Percentiles rank a stretch among this genome's conserved stretches.
Conservation (phyloP, 495 filamentous ascomycete genomes). For the Trichoderma reesei region DNA sequence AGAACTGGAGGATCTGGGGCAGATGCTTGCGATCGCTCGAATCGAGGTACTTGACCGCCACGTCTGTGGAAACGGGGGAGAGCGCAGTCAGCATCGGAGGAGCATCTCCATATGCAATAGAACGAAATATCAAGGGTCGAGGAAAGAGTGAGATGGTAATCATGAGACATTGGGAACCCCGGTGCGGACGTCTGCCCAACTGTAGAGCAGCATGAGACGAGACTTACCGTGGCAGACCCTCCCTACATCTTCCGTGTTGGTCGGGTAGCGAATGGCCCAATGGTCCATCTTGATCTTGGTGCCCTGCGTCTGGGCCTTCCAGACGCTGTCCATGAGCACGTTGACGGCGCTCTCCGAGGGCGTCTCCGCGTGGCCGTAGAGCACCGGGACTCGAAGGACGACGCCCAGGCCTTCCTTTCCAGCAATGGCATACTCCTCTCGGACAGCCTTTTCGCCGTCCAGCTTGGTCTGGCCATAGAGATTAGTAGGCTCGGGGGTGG, state of each 20-base stretch:
- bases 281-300: slow-evolving; percentile 72
- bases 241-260: slow-evolving; percentile 79
- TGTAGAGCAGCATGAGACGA: background rate
- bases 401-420: slow-evolving; percentile 47
- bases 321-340: slow-evolving; percentile 61
- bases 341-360: slow-evolving; percentile 77
- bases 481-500: slow-evolving; percentile 62
- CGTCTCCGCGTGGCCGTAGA: slow-evolving; percentile 62
- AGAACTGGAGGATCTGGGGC: slow-evolving; percentile 75
- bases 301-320: slow-evolving; percentile 51
- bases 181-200: background rate
- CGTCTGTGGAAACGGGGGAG: slow-evolving; percentile 25
- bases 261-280: slow-evolving; percentile 79
- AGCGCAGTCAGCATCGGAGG: background rate
- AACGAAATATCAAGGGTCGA: background rate
- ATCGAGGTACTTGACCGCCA: slow-evolving; percentile 56
- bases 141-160: background rate
- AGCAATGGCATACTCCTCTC: slow-evolving; percentile 45
- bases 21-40: slow-evolving; percentile 30
- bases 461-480: slow-evolving; percentile 83
- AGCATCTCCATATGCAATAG: background rate
- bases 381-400: slow-evolving; percentile 75
- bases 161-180: background rate
- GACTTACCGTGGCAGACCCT: slow-evolving; percentile 53
- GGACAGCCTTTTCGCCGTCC: slow-evolving; percentile 68